Base-by-base conservation (phyloP, 352 stramenopile species). In the Thraustochytrium sp. region DNA sequence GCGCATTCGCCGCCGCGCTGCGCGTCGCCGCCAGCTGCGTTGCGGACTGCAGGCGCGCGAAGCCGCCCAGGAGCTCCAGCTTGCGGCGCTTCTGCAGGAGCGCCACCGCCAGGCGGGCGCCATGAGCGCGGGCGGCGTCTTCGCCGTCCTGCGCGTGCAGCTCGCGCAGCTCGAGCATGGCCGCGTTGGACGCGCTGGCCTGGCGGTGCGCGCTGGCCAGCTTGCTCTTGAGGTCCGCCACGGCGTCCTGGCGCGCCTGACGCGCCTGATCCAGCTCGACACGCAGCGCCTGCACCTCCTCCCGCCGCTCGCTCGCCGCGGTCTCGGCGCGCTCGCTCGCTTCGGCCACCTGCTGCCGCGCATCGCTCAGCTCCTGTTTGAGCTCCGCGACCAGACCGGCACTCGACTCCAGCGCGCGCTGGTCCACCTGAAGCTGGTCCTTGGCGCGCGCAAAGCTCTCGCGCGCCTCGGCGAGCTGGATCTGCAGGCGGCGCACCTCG, bases 371-470 rank as follows among this genome's bases (percentile, higher is more conserved):
- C 0, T 80, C 68, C n/a, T 80, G 36, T 4, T 80, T 80, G 1
- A 80, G 68, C 48, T 80, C 36, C 4, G 3, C 21, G 5, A 80
- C 31, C 21, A 13, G 23, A 18, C 9, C 9, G 46, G 31, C 23
- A 13, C 34, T 55, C 8, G 26, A 9, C 37, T 80, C 68, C 16
- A 80, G 46, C 8, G 68, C 68, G 1, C 31, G 3, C 49, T 61
- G 48, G 31, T 80, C 68, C 18, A 72, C 38, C n/a, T 37, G 48
- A 11, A 80, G 68, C 68, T 80, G 68, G n/a, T 80, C 68, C 38
- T 72, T 80, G 31, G 68, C 46, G 18, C 40, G 18, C 13, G 44
- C 42, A 63, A 55, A 80, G 31, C 34, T 44, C 53, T 65, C 53
- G 11, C 40, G 31, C 4, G 31, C 34, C 42, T 61, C 23, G 18